A percentile compares a stretch with the other conserved stretches of the same genome.
These are phyloP conservation scores for Beauveria varroae DNA, from an alignment of 2,329 filamentous ascomycete species.

Conservation along the genomic window DNA sequence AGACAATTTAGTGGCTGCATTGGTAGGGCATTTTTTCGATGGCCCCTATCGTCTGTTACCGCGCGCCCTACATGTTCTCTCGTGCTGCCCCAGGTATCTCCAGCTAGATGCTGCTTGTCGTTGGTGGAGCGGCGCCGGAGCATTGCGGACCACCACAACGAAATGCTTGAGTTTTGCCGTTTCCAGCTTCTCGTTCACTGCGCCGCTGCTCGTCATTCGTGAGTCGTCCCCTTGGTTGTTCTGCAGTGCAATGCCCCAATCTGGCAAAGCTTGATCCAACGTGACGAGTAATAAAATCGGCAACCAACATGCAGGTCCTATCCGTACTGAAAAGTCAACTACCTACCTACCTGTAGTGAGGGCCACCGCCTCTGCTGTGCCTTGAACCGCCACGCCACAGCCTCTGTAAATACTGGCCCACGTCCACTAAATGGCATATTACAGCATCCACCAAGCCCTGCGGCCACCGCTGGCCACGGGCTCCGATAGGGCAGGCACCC, in stretches of 20 bases:
- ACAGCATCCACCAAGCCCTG: background rate
- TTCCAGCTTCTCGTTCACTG: background rate
- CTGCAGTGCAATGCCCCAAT: background rate
- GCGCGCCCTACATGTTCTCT: background rate
- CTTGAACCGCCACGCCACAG: background rate
- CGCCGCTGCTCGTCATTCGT: background rate
- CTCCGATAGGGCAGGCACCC: background rate
- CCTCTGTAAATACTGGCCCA: background rate
- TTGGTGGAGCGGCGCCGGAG: conserved; percentile 3
- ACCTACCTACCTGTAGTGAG: background rate
- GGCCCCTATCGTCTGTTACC: conserved; percentile 4
- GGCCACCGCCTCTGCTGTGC: background rate
- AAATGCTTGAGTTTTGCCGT: background rate
- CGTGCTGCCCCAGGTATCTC: background rate
- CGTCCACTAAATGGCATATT: background rate
- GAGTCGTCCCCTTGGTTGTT: background rate
- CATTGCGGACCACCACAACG: background rate
- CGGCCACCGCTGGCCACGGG: background rate
- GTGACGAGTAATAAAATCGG: background rate
- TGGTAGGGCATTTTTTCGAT: background rate
- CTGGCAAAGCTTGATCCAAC: background rate
- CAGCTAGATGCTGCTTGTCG: background rate
- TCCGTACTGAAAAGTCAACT: background rate
- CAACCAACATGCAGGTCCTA: background rate
- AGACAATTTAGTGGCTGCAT: conserved; percentile 4